Conservation (phyloP, 2,329 filamentous ascomycete species). For the Dactylellina parvicollis region DNA sequence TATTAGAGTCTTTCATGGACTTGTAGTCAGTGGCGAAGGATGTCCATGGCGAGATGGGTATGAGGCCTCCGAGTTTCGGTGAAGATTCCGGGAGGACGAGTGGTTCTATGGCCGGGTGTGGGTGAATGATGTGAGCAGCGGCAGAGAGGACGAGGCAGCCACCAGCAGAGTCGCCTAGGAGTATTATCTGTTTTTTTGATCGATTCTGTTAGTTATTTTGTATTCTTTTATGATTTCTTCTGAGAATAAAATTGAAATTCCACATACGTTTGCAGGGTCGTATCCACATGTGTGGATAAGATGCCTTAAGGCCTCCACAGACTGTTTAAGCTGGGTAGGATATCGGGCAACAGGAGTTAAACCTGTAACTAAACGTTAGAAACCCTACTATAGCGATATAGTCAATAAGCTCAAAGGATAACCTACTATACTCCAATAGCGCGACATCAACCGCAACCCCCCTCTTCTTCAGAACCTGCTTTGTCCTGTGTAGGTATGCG, state of each 20-base stretch:
- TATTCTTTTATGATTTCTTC: constrained; percentile 87
- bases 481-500: constrained; percentile 13
- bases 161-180: constrained; percentile 68
- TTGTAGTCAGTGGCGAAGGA: constrained; percentile 65
- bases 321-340: constrained; percentile 36
- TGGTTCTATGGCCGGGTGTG: constrained; percentile 66
- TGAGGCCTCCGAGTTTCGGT: constrained; percentile 64
- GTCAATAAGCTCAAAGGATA: background rate
- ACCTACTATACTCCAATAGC: constrained; percentile 43
- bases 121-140: constrained; percentile 67
- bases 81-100: constrained; percentile 60
- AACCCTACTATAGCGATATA: background rate
- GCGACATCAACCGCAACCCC: constrained; percentile 31
- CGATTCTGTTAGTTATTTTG: constrained; percentile 81
- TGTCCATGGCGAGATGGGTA: constrained; percentile 71
- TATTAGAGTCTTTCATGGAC: constrained; percentile 63
- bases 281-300: constrained; percentile 30
- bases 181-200: constrained; percentile 71
- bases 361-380: constrained; percentile 1
- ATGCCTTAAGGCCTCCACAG: constrained; percentile 36
- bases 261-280: constrained; percentile 44
- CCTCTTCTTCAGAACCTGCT: constrained; percentile 24
- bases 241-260: constrained; percentile 64
- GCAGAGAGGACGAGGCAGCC: constrained; percentile 65
- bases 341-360: constrained; percentile 40